phyloP scores from a whole-genome alignment of 176 grass and related monocot species.

The Microstegium vimineum region DNA sequence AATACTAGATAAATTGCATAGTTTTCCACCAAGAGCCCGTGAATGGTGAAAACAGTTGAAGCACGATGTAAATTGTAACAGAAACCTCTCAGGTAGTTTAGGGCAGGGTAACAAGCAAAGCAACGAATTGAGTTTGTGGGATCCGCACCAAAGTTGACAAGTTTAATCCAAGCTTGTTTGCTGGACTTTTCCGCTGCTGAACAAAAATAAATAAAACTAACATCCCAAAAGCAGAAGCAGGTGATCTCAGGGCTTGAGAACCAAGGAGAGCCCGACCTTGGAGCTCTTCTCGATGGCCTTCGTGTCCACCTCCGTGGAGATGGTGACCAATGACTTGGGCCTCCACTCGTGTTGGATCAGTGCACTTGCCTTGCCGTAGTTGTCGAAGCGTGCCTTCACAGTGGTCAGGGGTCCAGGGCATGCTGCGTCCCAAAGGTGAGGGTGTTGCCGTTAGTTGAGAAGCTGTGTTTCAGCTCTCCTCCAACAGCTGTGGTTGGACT shows the following conservation, averaged over 20 bases:
- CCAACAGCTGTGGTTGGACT: conserved; percentile 51
- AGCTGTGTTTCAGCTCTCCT: conserved; percentile 59
- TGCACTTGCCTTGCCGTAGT: conserved; percentile 54
- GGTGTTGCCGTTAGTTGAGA: conserved; percentile 63
- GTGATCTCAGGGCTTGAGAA: conserved; percentile 55
- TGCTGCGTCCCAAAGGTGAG: conserved; percentile 60
- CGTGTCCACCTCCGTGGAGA: conserved; percentile 65
- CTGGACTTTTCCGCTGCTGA: conserved; percentile 25
- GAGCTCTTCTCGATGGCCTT: conserved; percentile 56
- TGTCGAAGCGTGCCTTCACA: conserved; percentile 68
- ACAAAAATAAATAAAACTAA: not conserved
- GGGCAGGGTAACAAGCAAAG: conserved; percentile 1
- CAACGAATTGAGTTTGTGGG: conserved; percentile 8
- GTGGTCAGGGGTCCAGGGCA: conserved; percentile 50
- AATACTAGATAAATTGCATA: too few species aligned
- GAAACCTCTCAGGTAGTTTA: not conserved
- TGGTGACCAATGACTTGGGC: conserved; percentile 61
- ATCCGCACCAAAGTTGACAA: conserved; percentile 19
- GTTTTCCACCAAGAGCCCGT: not conserved
- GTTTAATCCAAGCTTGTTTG: conserved; percentile 26
- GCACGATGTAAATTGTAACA: conserved; percentile 16
- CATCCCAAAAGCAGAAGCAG: conserved; percentile 11
- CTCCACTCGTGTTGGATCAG: conserved; percentile 64
- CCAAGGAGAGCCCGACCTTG: conserved; percentile 57
- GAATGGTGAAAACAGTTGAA: not conserved